Evolutionary conservation across 257 asterid species (phyloP).

Genomic region (Nicotiana attenuata): DNA sequence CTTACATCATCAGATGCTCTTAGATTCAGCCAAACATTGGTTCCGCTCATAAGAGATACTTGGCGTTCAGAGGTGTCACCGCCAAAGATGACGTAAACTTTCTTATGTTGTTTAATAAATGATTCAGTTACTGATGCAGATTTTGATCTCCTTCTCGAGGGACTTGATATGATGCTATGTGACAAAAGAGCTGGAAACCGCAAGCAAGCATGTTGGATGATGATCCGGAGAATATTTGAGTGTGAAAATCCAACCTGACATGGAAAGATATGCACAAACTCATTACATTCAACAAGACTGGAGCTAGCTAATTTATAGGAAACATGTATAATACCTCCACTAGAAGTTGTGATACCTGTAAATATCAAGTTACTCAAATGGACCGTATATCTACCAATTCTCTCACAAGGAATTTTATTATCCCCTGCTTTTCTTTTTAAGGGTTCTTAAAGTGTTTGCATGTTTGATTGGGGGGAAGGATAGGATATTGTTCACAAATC

Average conservation of each 20-base stretch:
- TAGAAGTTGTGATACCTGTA: not conserved
- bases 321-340: not conserved
- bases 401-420: not conserved
- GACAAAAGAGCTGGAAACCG: constrained; percentile 58
- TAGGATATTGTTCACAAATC: not conserved
- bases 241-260: constrained; percentile 89
- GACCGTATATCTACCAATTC: not conserved
- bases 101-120: constrained; percentile 27
- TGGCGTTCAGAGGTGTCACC: constrained; percentile 88
- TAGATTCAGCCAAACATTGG: constrained; percentile 88
- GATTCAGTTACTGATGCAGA: constrained; percentile 30
- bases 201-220: constrained; percentile 75
- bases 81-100: constrained; percentile 77
- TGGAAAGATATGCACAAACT: not conserved
- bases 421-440: not conserved
- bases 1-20: constrained; percentile 80
- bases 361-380: not conserved
- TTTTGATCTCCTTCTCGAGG: constrained; percentile 27
- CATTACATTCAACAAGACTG: constrained; percentile 1
- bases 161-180: constrained; percentile 38
- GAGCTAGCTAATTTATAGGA: not conserved
- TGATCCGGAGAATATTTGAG: constrained; percentile 72
- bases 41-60: constrained; percentile 96
- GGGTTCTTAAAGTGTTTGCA: not conserved
- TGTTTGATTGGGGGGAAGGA: not conserved